A percentile compares a stretch with the other conserved stretches of the same genome.
Conservation (phyloP, 345 rosid species). For the Salix purpurea region DNA sequence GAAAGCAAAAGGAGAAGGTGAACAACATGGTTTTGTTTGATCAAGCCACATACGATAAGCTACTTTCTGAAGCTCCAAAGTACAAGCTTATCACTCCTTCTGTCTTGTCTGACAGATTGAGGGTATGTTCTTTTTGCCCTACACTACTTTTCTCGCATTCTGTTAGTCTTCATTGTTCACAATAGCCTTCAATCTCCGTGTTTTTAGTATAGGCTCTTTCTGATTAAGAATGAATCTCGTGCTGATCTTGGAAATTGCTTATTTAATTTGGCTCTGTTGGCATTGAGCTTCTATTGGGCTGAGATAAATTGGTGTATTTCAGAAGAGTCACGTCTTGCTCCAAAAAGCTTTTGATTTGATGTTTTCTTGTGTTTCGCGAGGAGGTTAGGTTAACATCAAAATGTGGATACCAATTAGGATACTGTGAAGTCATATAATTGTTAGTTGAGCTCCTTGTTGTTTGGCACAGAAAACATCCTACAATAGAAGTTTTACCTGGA, state of each 20-base stretch:
- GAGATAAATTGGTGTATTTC: background rate
- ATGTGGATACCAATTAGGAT: background rate
- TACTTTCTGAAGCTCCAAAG: constrained; percentile 70
- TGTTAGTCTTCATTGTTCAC: background rate
- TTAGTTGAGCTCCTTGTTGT: no score
- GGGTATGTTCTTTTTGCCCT: constrained; percentile 37
- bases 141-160: background rate
- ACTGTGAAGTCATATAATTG: background rate
- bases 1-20: constrained; percentile 92
- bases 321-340: background rate
- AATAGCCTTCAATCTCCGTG: background rate
- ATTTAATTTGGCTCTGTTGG: background rate
- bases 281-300: background rate
- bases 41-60: constrained; percentile 77
- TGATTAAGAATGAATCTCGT: background rate
- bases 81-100: constrained; percentile 81
- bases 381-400: background rate
- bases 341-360: background rate
- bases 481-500: background rate
- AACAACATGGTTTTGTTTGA: constrained; percentile 91
- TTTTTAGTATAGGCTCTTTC: background rate
- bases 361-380: background rate
- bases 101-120: constrained; percentile 74
- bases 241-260: background rate
- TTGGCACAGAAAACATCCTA: no score